phyloP scores from a whole-genome alignment of 768 basidiomycete species.

The Mycena galopus region DNA sequence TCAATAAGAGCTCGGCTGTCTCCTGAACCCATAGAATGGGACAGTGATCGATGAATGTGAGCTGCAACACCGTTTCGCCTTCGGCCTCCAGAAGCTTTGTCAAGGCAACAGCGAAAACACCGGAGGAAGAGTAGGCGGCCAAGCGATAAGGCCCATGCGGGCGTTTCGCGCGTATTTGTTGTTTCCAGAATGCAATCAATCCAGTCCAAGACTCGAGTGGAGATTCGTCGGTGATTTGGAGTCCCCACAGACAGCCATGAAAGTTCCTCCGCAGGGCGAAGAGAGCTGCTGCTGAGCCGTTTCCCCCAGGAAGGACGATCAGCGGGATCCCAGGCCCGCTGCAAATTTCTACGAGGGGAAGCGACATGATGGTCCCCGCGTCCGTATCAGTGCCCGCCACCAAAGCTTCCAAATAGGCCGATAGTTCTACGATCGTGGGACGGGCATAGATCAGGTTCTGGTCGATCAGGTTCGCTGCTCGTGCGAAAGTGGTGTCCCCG shows the following conservation, averaged over 20 bases:
- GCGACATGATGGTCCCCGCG: too few relatives aligned
- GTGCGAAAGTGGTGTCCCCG: background rate
- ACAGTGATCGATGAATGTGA: slow-evolving; percentile 27
- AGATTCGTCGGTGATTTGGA: slow-evolving; percentile 25
- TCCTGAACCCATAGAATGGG: background rate
- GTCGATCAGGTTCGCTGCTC: background rate
- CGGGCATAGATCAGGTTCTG: background rate
- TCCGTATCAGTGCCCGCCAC: too few relatives aligned
- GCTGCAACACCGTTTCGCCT: slow-evolving; percentile 19
- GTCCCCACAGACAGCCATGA: slow-evolving; percentile 15
- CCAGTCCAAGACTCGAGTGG: background rate
- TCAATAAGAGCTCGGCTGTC: background rate
- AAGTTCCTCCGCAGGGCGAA: background rate
- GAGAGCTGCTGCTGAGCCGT: background rate
- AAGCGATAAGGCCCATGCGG: slow-evolving; percentile 30
- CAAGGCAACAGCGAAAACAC: slow-evolving; percentile 11
- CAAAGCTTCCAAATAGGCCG: too few relatives aligned
- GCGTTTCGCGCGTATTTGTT: slow-evolving; percentile 12
- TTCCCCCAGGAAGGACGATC: slow-evolving; percentile 14
- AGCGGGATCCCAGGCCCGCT: slow-evolving; percentile 8
- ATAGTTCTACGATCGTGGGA: slow-evolving; percentile 6
- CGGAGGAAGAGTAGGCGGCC: slow-evolving; percentile 14
- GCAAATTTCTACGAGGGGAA: slow-evolving; percentile 28
- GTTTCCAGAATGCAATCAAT: slow-evolving; percentile 11
- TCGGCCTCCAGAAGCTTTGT: slow-evolving; percentile 15